A percentile compares a stretch with the other conserved stretches of the same genome.
Evolutionary conservation across 1,284 basidiomycete species (phyloP).

Genomic region (Malassezia dermatis): DNA sequence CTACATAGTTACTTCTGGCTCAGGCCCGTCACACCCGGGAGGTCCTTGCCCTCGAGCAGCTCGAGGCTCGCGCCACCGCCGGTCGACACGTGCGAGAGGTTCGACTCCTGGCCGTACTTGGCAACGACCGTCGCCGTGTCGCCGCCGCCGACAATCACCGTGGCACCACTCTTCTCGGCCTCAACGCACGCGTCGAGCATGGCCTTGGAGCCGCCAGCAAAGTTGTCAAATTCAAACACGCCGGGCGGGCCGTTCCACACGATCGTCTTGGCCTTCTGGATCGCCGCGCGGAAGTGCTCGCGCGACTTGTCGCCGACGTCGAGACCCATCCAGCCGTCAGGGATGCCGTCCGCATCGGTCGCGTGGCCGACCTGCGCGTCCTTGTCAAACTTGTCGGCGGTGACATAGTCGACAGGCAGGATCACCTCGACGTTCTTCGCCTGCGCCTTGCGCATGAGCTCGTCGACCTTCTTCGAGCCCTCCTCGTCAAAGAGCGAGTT

Average conservation of each 20-base stretch:
- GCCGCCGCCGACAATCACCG: constrained; percentile 66
- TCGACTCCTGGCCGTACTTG: constrained; percentile 64
- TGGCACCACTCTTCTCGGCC: constrained; percentile 73
- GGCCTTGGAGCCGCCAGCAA: constrained; percentile 72
- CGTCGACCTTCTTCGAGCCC: constrained; percentile 75
- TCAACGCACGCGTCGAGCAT: constrained; percentile 79
- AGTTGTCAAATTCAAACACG: constrained; percentile 91
- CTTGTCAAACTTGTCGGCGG: constrained; percentile 88
- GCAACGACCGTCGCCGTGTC: constrained; percentile 46
- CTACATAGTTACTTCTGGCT: constrained; percentile 13
- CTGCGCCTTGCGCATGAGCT: constrained; percentile 83
- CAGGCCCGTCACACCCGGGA: constrained; percentile 11
- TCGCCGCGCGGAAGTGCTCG: constrained; percentile 67
- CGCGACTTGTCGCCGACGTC: constrained; percentile 59
- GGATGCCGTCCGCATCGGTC: constrained; percentile 66
- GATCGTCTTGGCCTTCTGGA: constrained; percentile 84
- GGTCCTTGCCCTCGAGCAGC: constrained; percentile 26
- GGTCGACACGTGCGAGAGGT: constrained; percentile 89
- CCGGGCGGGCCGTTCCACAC: constrained; percentile 96
- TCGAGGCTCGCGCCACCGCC: constrained; percentile 83
- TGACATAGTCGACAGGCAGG: constrained; percentile 89
- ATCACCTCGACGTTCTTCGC: constrained; percentile 85
- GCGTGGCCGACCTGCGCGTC: constrained; percentile 69
- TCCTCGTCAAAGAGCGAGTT: constrained; percentile 85
- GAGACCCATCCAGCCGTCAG: constrained; percentile 86